phyloP scores from a whole-genome alignment of 345 rosid genomes.

The Linum lewisii region DNA sequence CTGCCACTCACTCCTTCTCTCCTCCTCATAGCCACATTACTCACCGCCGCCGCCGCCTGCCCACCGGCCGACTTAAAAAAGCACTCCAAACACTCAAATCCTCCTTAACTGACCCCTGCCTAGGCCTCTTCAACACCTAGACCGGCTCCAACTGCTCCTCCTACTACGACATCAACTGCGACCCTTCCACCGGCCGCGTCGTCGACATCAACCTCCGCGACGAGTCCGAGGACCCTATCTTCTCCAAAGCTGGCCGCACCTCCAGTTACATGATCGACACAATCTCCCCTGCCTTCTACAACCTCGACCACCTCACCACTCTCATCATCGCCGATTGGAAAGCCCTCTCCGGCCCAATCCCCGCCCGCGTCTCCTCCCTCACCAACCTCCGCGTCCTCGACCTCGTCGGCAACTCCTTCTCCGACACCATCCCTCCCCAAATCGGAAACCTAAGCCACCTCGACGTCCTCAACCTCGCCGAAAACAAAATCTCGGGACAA shows the following conservation, averaged over 20 bases:
- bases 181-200: no score
- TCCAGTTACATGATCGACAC: no score
- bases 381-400: no score
- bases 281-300: slow-evolving; percentile 58
- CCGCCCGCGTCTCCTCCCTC: slow-evolving; percentile 46
- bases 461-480: slow-evolving; percentile 68
- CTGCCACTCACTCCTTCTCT: no score
- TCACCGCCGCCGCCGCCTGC: slow-evolving; percentile 33
- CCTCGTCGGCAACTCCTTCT: slow-evolving; percentile 60
- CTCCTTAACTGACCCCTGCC: slow-evolving; percentile 51
- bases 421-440: slow-evolving; percentile 50
- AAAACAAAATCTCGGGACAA: slow-evolving; percentile 51
- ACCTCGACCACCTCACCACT: slow-evolving; percentile 46
- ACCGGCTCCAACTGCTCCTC: slow-evolving; percentile 51
- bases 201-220: no score
- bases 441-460: slow-evolving; percentile 56
- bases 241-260: no score
- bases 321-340: slow-evolving; percentile 78
- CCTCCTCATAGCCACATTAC: slow-evolving; percentile 17
- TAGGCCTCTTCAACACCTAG: slow-evolving; percentile 76
- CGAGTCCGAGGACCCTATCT: slow-evolving; percentile 82
- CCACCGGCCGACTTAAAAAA: slow-evolving; percentile 41
- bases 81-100: slow-evolving; percentile 54
- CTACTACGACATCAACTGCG: slow-evolving; percentile 63
- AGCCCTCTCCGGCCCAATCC: slow-evolving; percentile 64